Evolutionary conservation across 768 basidiomycete species (phyloP).

Genomic region (Thelephora ganbajun): DNA sequence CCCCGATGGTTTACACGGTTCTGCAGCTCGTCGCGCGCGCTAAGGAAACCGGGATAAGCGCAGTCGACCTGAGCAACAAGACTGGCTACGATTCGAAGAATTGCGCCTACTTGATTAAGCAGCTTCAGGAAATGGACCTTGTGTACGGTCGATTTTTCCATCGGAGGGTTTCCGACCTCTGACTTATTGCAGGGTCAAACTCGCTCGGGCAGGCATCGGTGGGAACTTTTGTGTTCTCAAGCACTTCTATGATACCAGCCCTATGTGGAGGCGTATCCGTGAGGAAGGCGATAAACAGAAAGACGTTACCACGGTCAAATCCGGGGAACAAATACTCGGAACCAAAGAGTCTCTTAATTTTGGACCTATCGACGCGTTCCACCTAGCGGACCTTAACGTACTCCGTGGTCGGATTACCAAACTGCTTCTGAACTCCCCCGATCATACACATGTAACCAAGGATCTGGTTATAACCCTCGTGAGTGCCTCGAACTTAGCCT

Average conservation of each 20-base stretch:
- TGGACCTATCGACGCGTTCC: conserved; percentile 62
- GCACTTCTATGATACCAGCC: conserved; percentile 67
- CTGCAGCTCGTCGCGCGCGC: conserved; percentile 79
- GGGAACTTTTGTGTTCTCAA: conserved; percentile 71
- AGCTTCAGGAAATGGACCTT: conserved; percentile 57
- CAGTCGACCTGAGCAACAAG: conserved; percentile 61
- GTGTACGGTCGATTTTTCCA: conserved; percentile 34
- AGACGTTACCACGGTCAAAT: conserved; percentile 13
- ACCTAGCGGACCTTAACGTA: conserved; percentile 62
- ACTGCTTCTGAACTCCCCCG: conserved; percentile 54
- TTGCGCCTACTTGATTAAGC: conserved; percentile 74
- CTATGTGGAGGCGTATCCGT: conserved; percentile 64
- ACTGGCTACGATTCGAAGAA: conserved; percentile 84
- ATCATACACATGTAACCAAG: conserved; percentile 55
- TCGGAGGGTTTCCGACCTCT: neutral
- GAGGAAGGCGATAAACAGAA: conserved; percentile 34
- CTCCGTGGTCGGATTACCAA: conserved; percentile 59
- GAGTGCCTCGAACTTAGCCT: conserved; percentile 14
- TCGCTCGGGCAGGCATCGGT: conserved; percentile 63
- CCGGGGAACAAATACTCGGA: conserved; percentile 8
- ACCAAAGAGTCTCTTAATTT: conserved; percentile 30
- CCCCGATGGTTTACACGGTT: conserved; percentile 72
- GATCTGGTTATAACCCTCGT: conserved; percentile 74
- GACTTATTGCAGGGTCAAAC: conserved; percentile 41
- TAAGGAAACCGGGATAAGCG: conserved; percentile 62